Evolutionary conservation across 1,139 yeast genomes (phyloP), one percentile per base, ranked within the genome.

Genomic region (Petasospora fabianii): DNA sequence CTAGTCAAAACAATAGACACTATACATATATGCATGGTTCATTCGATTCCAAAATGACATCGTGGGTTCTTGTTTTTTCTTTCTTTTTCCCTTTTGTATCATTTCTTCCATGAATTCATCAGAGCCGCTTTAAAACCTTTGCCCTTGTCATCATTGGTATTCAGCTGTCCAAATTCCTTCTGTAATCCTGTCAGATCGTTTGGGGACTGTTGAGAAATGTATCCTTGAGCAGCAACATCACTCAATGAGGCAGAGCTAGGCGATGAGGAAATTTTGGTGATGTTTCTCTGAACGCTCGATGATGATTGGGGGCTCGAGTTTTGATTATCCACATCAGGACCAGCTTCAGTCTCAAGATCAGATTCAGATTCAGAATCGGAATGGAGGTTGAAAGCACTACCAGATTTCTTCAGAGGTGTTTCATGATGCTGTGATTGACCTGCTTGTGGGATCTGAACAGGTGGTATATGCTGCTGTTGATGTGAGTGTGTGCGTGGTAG

Each of bases 171-270:
- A n/a, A 52, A 38, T 29, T 46, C 52, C 24, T 41, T 44, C 28
- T 52, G 51, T 10, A 52, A 26, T 13, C 49, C 54, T 16, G 32
- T 38, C 15, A 51, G 19, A 19, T 47, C 49, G 6, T 38, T 18
- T n/a, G 33, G 44, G 21, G 27, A 44, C 34, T 35, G 38, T 39
- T 17, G 51, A 31, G 32, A 46, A 20, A 63, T 61, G 34, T 51
- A 60, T 1, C 68, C 68, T 11, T 58, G 55, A 11, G 71, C 79
- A 3, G 80, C 80, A 17, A 75, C 76, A 47, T 72, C 75, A 35
- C 76, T 71, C 29, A 74, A 58, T 10, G 77, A 65, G 3, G 61
- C 56, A 35, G 44, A 50, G 36, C 58, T 50, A 31, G 58, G 54
- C 3, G 58, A 47, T 16, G 57, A 41, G 35, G 56, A 37, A 33